Conservation (phyloP, 192 early-diverging fungal genomes). For the Chytriomyces hyalinus region DNA sequence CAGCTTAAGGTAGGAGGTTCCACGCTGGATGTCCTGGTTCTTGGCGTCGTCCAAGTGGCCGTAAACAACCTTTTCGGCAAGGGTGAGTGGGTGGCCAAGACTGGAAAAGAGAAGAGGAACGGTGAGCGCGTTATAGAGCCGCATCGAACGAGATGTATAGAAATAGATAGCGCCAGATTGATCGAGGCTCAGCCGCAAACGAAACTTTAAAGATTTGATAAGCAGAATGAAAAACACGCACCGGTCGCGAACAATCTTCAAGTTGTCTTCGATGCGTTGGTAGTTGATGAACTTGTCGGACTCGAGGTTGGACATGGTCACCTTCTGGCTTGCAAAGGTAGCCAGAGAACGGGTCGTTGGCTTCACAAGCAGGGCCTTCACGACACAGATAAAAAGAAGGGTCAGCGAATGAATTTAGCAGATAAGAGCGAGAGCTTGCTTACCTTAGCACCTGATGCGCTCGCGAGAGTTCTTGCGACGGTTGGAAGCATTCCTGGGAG, state of each 20-base stretch:
- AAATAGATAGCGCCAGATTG: too few relatives aligned
- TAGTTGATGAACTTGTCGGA: conserved; percentile 97
- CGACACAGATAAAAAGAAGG: neutral
- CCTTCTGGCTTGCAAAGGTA: conserved; percentile 66
- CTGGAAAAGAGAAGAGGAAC: conserved; percentile 48
- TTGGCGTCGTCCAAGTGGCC: conserved; percentile 95
- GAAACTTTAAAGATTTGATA: too few relatives aligned
- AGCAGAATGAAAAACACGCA: conserved; percentile 41
- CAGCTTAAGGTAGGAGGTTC: conserved; percentile 90
- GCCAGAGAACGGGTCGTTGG: conserved; percentile 34
- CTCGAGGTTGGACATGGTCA: conserved; percentile 91
- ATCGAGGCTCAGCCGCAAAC: too few relatives aligned
- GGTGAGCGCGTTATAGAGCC: too few relatives aligned
- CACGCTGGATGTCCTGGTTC: conserved; percentile 93
- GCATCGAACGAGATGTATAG: too few relatives aligned
- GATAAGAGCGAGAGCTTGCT: neutral
- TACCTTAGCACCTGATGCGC: conserved; percentile 17
- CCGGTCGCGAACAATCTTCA: conserved; percentile 91
- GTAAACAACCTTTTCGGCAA: conserved; percentile 98
- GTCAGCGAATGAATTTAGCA: neutral
- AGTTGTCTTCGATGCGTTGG: conserved; percentile 92
- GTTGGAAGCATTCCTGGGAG: neutral
- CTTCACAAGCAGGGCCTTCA: neutral
- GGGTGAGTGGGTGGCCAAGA: conserved; percentile 86
- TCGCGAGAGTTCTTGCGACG: neutral